Percentiles rank a stretch among this genome's conserved stretches.
Evolutionary conservation across 192 early-diverging fungal genomes (phyloP).

Genomic region (Coemansia sp.): DNA sequence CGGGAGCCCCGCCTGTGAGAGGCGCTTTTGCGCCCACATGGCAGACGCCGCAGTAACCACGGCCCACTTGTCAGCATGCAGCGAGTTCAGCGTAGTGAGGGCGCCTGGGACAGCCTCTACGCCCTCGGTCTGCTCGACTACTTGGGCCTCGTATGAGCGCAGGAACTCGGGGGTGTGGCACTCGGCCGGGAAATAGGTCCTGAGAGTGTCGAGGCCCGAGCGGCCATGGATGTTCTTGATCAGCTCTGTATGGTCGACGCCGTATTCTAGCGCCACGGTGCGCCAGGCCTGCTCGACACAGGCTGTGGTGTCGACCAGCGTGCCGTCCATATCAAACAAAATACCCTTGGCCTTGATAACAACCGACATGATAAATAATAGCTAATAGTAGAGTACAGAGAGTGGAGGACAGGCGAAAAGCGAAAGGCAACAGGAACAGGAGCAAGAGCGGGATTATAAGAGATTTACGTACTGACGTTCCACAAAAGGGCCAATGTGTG

Average conservation of each 20-base stretch:
- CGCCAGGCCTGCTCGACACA: constrained; percentile 47
- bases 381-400: not conserved
- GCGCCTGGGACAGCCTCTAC: constrained; percentile 38
- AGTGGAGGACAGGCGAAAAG: not conserved
- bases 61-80: constrained; percentile 26
- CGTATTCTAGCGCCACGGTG: constrained; percentile 15
- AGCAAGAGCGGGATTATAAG: not conserved
- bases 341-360: constrained; percentile 32
- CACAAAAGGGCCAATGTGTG: not conserved
- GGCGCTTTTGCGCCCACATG: constrained; percentile 21
- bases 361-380: not conserved
- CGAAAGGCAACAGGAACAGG: not conserved
- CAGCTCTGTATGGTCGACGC: constrained; percentile 19
- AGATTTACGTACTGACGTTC: not conserved
- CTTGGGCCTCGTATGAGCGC: constrained; percentile 8
- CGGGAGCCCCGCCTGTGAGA: constrained; percentile 25
- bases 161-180: constrained; percentile 24
- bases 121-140: constrained; percentile 26
- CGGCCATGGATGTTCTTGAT: constrained; percentile 28
- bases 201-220: constrained; percentile 31
- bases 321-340: constrained; percentile 53
- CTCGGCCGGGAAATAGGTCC: constrained; percentile 27
- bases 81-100: constrained; percentile 4
- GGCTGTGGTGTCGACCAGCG: constrained; percentile 37
- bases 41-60: constrained; percentile 39